Evolutionary conservation across 1,284 basidiomycete genomes (phyloP), one percentile per base, ranked within the genome.

Genomic region (Phaffia rhodozyma): DNA sequence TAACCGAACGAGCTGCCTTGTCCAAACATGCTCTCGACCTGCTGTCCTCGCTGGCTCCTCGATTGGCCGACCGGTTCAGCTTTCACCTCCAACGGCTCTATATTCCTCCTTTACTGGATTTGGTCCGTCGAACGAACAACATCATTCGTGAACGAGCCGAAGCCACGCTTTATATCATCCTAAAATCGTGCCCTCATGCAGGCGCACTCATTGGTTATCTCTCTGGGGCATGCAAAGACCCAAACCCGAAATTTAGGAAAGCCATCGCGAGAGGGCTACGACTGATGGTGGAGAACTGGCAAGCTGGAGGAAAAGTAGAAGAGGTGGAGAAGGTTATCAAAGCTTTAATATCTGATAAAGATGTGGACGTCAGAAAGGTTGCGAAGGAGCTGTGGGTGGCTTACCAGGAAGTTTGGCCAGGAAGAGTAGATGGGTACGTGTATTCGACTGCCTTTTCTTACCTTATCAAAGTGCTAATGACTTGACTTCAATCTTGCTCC

Each of bases 121-220:
- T 79, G 47, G 76, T 79, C 58, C 76, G 76, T 0, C 69, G 78
- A 43, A 78, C 79, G 0, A 80, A 80, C 71, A 79, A 79, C 68
- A 76, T 80, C 9, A 75, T 75, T 43, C 68, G 78, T 16, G 75
- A 76, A 56, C 71, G 79, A 21, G 75, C 78, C 0, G 78, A 79
- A 55, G 77, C 76, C 67, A 75, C 74, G 43, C 69, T 80, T 1
- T 63, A 71, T 7, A 74, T 75, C 11, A 77, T 80, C 59, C 73
- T 79, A 34, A 70, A 73, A 5, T 72, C 78, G 67, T 80, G 78
- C 67, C 74, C 70, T 1, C 67, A 43, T 77, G 0, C 67, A 73
- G 0, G 49, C 67, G 38, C 38, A 0, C 70, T 79, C 27, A 61
- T 80, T 7, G 60, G 69, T 0, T 72, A 75, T 50, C 70, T 79